Evolutionary conservation across 2,329 filamentous ascomycete genomes (phyloP).

Genomic region (Whalleya microplaca): DNA sequence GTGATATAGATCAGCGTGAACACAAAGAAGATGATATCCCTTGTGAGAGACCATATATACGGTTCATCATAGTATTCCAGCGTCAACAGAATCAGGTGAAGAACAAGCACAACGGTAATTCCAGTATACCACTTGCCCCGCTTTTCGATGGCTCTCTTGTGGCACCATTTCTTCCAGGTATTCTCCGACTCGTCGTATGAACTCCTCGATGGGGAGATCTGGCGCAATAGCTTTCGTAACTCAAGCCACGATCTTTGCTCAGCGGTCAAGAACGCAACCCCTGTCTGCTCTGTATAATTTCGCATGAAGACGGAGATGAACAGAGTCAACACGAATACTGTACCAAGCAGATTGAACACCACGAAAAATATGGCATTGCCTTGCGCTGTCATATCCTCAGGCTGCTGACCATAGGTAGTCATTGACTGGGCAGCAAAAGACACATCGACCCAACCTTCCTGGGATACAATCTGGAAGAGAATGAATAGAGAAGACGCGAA

Average conservation of each 20-base stretch:
- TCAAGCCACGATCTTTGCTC: constrained; percentile 98
- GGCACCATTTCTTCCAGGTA: constrained; percentile 90
- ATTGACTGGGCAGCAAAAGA: constrained; percentile 84
- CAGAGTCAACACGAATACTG: constrained; percentile 93
- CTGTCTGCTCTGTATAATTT: constrained; percentile 98
- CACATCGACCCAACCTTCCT: constrained; percentile 97
- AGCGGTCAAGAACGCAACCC: constrained; percentile 91
- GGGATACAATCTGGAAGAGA: constrained; percentile 97
- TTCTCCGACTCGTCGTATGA: constrained; percentile 78
- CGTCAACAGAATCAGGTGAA: constrained; percentile 83
- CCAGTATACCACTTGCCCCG: constrained; percentile 87
- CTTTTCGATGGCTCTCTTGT: constrained; percentile 91
- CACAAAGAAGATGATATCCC: constrained; percentile 77
- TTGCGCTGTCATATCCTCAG: constrained; percentile 67
- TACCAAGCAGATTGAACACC: constrained; percentile 92
- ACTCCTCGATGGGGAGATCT: constrained; percentile 93
- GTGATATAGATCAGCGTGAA: constrained; percentile 82
- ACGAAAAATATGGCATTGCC: constrained; percentile 95
- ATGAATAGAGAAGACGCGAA: constrained; percentile 94
- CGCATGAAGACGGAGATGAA: constrained; percentile 99
- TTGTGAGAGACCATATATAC: constrained; percentile 67
- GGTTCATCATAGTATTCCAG: constrained; percentile 84
- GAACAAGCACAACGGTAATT: constrained; percentile 77
- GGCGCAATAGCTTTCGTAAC: constrained; percentile 84
- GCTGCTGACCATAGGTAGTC: constrained; percentile 75